Conservation (phyloP, 768 basidiomycete species). For the Postia placenta region DNA sequence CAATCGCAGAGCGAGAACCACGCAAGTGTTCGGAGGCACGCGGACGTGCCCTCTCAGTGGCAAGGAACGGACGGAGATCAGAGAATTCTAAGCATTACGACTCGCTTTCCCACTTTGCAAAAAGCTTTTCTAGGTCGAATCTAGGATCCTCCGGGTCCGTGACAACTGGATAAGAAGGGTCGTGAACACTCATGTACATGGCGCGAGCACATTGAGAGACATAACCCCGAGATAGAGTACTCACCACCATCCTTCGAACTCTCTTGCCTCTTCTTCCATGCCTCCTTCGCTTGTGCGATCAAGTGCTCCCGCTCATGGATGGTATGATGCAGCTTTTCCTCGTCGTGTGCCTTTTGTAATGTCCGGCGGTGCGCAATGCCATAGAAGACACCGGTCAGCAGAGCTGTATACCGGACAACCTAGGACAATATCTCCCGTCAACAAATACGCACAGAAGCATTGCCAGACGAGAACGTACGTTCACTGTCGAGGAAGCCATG, state of each 20-base stretch:
- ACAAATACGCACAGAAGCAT: too few species aligned
- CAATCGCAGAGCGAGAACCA: background rate
- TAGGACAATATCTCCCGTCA: slow-evolving; percentile 1
- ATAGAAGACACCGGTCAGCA: slow-evolving; percentile 82
- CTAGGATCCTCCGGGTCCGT: slow-evolving; percentile 92
- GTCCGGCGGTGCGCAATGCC: slow-evolving; percentile 91
- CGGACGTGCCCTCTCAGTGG: background rate
- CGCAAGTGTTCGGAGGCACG: background rate
- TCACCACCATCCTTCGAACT: slow-evolving; percentile 45
- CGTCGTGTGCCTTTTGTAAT: slow-evolving; percentile 75
- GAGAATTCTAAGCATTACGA: background rate
- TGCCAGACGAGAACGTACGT: slow-evolving; percentile 46
- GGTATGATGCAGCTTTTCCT: slow-evolving; percentile 68
- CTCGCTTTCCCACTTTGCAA: slow-evolving; percentile 70
- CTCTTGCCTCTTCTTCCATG: slow-evolving; percentile 78
- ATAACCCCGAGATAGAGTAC: slow-evolving; percentile 21
- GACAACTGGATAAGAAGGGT: slow-evolving; percentile 50
- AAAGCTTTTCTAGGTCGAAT: slow-evolving; percentile 92
- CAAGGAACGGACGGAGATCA: background rate
- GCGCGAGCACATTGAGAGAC: too few species aligned
- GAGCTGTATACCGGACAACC: slow-evolving; percentile 94
- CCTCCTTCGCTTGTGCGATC: slow-evolving; percentile 83
- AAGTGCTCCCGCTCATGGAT: slow-evolving; percentile 69
- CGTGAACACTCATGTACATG: background rate
- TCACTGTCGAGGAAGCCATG: slow-evolving; percentile 74